Evolutionary conservation across 805 yeast genomes (phyloP).

Genomic region (Candida coleopterorum): DNA sequence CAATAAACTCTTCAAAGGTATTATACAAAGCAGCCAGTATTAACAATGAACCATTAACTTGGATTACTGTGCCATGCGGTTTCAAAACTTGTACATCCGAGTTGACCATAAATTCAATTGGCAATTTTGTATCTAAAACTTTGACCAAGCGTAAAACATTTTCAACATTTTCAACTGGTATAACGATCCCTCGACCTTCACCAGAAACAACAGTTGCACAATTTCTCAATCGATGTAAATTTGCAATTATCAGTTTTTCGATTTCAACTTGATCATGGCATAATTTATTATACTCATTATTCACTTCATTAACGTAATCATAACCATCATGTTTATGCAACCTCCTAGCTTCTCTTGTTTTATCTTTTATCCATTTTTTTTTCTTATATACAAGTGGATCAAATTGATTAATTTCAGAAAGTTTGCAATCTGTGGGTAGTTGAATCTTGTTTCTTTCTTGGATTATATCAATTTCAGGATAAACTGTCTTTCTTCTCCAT

Average conservation of each 20-base stretch:
- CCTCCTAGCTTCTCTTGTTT: conserved; percentile 12
- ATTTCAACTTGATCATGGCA: conserved; percentile 8
- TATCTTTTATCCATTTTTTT: conserved; percentile 22
- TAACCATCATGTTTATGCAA: conserved; percentile 7
- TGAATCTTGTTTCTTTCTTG: neutral
- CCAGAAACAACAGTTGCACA: conserved; percentile 23
- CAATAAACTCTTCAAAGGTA: conserved; percentile 27
- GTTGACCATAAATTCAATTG: conserved; percentile 20
- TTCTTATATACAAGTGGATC: conserved; percentile 21
- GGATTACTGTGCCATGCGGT: neutral
- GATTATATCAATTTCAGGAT: neutral
- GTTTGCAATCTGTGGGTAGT: neutral
- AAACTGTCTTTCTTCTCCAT: neutral
- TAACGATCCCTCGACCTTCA: conserved; percentile 29
- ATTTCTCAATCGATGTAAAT: conserved; percentile 19
- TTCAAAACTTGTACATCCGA: neutral
- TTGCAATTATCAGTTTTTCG: conserved; percentile 16
- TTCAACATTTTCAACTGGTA: conserved; percentile 20
- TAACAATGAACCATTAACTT: conserved; percentile 6
- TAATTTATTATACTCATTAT: neutral
- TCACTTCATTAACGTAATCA: neutral
- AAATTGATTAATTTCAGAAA: conserved; percentile 3
- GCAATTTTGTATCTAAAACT: conserved; percentile 22
- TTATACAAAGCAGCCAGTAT: conserved; percentile 25
- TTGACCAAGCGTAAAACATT: conserved; percentile 20